These are phyloP conservation scores for Metschnikowia cubensis DNA, from an alignment of 805 yeast species.

Conservation along the genomic window DNA sequence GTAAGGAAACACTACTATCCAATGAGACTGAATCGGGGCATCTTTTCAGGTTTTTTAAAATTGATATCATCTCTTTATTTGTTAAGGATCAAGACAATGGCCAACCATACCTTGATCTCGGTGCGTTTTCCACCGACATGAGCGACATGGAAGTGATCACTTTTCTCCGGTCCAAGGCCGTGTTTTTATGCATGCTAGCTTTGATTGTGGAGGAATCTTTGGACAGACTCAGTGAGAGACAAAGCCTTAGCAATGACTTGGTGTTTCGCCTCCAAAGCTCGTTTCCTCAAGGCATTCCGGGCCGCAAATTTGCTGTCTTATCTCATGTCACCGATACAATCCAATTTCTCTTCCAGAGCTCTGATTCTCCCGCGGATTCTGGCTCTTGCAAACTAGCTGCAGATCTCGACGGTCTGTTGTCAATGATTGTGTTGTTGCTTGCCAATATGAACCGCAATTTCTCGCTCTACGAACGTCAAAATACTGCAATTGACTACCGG, in stretches of 20 bases:
- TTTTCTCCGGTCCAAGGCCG: conserved; percentile 22
- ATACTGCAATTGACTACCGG: conserved; percentile 14
- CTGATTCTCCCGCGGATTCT: conserved; percentile 14
- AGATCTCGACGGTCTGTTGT: conserved; percentile 12
- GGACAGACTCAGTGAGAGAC: conserved; percentile 10
- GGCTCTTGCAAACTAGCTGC: not conserved
- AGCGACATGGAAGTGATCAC: conserved; percentile 18
- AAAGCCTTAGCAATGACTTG: not conserved
- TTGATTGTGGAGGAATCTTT: conserved; percentile 32
- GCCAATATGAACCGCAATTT: conserved; percentile 24
- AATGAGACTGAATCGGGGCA: conserved; percentile 21
- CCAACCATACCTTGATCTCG: conserved; percentile 8
- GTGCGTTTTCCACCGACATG: conserved; percentile 9
- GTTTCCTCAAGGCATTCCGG: conserved; percentile 2
- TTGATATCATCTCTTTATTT: conserved; percentile 21
- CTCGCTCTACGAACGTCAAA: conserved; percentile 18
- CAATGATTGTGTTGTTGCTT: conserved; percentile 10
- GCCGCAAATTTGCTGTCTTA: conserved; percentile 2
- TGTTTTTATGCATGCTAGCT: conserved; percentile 28
- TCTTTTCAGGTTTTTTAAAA: conserved; percentile 24
- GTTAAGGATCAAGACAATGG: conserved; percentile 17
- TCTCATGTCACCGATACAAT: conserved; percentile 2
- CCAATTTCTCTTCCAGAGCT: conserved; percentile 1
- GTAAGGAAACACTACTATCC: not conserved
- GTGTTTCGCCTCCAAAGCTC: not conserved